Percentiles rank a stretch among this genome's conserved stretches.
These are phyloP conservation scores for Lagerstroemia speciosa DNA, from an alignment of 345 rosid genomes.

Conservation along the genomic window DNA sequence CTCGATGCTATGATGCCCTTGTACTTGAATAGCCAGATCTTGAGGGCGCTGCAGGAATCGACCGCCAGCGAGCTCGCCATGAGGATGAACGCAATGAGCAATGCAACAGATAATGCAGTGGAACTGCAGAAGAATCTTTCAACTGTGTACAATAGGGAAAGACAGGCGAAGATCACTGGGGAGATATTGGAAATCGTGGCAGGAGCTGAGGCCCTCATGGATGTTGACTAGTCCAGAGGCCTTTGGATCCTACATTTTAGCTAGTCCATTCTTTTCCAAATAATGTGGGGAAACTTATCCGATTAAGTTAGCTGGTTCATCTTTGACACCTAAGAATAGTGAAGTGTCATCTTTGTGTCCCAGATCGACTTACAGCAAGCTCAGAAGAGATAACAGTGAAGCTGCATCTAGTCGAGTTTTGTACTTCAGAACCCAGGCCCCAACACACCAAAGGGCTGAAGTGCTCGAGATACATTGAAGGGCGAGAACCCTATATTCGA, in stretches of 20 bases:
- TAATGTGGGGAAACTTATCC: not conserved
- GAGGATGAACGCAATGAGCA: conserved; percentile 86
- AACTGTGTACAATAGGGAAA: conserved; percentile 42
- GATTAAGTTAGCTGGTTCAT: not conserved
- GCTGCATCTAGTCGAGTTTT: not conserved
- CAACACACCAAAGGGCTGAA: too few species aligned
- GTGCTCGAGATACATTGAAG: not conserved
- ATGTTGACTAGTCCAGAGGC: conserved; percentile 9
- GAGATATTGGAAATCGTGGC: conserved; percentile 79
- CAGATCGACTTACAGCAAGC: not conserved
- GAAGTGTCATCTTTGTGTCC: not conserved
- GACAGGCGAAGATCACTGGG: conserved; percentile 72
- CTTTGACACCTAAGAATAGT: not conserved
- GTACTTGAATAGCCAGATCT: conserved; percentile 75
- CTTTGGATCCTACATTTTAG: not conserved
- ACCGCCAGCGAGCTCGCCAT: conserved; percentile 78
- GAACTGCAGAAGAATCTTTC: conserved; percentile 68
- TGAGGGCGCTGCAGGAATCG: conserved; percentile 82
- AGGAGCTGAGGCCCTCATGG: conserved; percentile 71
- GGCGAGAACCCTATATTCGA: not conserved
- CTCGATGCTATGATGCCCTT: conserved; percentile 92
- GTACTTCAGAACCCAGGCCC: not conserved
- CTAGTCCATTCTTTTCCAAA: not conserved
- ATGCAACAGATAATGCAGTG: conserved; percentile 67
- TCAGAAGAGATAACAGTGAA: not conserved